Evolutionary conservation across 208 protist species (phyloP).

Genomic region (Herpetomonas samuelpessoai): DNA sequence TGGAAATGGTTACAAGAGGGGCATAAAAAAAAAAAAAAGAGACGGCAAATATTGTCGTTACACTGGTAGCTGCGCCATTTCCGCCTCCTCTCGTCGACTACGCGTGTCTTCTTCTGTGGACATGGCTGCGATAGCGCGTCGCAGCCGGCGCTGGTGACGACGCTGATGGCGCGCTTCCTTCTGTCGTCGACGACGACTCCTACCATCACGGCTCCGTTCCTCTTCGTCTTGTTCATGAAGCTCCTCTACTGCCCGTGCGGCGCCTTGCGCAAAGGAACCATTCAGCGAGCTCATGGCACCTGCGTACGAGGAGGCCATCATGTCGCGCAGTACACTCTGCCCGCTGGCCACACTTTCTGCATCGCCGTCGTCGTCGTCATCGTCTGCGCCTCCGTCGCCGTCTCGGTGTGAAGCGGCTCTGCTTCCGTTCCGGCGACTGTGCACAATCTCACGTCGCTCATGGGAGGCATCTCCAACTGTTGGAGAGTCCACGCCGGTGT

Average conservation of each 20-base stretch:
- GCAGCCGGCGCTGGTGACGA: background rate
- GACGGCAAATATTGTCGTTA: too few species aligned
- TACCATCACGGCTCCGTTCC: background rate
- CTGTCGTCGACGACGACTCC: background rate
- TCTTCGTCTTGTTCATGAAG: background rate
- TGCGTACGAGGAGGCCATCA: background rate
- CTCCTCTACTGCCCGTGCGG: background rate
- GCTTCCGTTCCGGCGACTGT: background rate
- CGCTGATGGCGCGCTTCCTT: background rate
- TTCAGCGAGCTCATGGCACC: background rate
- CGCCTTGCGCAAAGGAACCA: background rate
- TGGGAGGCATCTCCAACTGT: too few species aligned
- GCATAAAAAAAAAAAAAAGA: too few species aligned
- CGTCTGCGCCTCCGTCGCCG: background rate
- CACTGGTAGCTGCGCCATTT: too few species aligned
- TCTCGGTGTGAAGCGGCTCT: background rate
- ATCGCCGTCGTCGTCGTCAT: slow-evolving; percentile 1
- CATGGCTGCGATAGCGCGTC: too few species aligned
- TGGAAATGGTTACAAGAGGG: too few species aligned
- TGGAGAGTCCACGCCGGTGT: background rate
- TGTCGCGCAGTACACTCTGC: background rate
- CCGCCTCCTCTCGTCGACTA: too few species aligned
- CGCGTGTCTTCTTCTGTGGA: too few species aligned
- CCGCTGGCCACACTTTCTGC: background rate
- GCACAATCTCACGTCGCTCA: background rate